Conservation (phyloP, 129 eudicot species). For the Sambucus nigra region DNA sequence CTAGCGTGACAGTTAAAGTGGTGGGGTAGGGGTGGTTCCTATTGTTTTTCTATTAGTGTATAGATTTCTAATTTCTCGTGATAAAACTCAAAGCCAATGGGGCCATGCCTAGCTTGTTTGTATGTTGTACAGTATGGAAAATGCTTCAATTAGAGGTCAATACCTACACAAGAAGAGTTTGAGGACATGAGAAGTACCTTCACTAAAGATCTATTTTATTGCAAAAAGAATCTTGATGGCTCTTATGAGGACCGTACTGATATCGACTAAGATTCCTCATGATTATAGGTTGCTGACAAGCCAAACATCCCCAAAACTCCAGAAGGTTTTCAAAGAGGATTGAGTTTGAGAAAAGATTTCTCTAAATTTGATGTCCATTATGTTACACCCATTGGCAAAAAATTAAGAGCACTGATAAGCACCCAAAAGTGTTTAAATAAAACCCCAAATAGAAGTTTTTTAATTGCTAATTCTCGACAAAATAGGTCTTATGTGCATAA, state of each 20-base stretch:
- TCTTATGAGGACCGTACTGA: slow-evolving; percentile 65
- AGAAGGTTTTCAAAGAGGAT: slow-evolving; percentile 42
- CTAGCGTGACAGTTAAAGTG: no score
- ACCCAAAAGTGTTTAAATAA: no score
- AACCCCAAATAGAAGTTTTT: no score
- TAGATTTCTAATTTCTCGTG: background rate
- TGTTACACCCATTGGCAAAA: slow-evolving; percentile 42
- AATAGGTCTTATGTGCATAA: no score
- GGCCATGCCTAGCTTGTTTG: slow-evolving; percentile 17
- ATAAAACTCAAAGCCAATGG: slow-evolving; percentile 21
- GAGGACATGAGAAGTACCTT: slow-evolving; percentile 58
- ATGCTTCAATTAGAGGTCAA: slow-evolving; percentile 74
- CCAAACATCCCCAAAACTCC: slow-evolving; percentile 74
- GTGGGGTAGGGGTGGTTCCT: no score
- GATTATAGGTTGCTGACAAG: slow-evolving; percentile 61
- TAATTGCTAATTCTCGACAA: no score
- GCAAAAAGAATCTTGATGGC: slow-evolving; percentile 36
- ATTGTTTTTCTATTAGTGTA: no score
- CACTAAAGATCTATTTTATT: slow-evolving; percentile 52
- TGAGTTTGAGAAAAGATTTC: slow-evolving; percentile 42
- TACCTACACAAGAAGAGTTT: slow-evolving; percentile 47
- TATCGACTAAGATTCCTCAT: slow-evolving; percentile 44
- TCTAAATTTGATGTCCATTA: slow-evolving; percentile 70
- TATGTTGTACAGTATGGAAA: slow-evolving; percentile 66
- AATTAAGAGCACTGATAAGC: slow-evolving; percentile 52